Base-by-base conservation (phyloP, 2,329 filamentous ascomycete genomes). In the Graphiopsis chlorocephala region DNA sequence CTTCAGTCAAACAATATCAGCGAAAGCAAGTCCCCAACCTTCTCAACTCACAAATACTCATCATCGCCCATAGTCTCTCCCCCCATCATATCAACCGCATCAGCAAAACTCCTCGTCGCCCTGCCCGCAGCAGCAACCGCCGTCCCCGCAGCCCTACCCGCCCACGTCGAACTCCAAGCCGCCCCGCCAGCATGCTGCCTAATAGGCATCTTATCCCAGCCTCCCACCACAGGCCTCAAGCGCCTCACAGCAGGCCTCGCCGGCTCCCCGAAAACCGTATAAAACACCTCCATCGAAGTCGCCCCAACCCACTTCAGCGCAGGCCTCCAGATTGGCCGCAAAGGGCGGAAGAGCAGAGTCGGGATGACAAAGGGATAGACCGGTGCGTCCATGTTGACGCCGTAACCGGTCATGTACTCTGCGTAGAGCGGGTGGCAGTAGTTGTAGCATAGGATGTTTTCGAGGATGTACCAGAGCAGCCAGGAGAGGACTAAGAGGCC, bases 321-420 rank as follows among this genome's bases (percentile, higher is more conserved):
- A 5, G 78, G 78, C 4, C 67, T 63, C 75, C 77, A 78, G 60
- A 79, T 64, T 33, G 70, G 72, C 31, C 76, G 65, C 6, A 80
- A 71, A 5, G 75, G 76, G 23, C 80, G 73, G 55, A 79, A 84
- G 3, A 86, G 64, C 71, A 87, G 78, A 3, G 84, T 86, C 3
- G 84, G 83, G 5, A 86, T 78, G 5, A 86, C 84, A 66, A 81
- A 85, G 0, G 85, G 85, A 59, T 81, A 84, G 25, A 76, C 71
- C 0, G 86, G 85, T 11, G 83, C 83, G 66, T 85, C 76, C 23
- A 79, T 79, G 50, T 80, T 76, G 35, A 85, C 76, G 61, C 82
- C 83, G 65, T 81, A 84, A 25, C 81, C 82, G 38, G 78, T 74
- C 68, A 85, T 85, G 8, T 71, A 77, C 14, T 75, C 69, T 4